Evolutionary conservation across 1,284 basidiomycete species (phyloP).

Genomic region (Ustilago sp.): DNA sequence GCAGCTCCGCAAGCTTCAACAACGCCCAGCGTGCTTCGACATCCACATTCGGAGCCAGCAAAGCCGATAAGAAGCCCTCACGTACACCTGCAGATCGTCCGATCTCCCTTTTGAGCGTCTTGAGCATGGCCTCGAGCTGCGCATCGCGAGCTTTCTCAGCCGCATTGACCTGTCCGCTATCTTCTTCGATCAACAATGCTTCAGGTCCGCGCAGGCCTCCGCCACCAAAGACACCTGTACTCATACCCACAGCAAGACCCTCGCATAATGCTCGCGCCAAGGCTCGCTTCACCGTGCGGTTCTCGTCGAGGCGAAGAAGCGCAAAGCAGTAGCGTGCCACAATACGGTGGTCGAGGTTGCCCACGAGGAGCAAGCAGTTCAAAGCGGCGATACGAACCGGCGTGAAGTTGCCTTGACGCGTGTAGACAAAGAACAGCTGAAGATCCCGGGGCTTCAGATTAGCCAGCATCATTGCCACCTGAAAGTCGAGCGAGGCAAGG

Average conservation of each 20-base stretch:
- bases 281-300: constrained; percentile 82
- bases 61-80: constrained; percentile 65
- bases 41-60: constrained; percentile 74
- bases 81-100: constrained; percentile 66
- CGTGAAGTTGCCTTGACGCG: constrained; percentile 80
- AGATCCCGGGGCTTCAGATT: constrained; percentile 82
- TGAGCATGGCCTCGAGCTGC: constrained; percentile 73
- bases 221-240: constrained; percentile 84
- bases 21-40: constrained; percentile 89
- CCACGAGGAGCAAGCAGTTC: constrained; percentile 90
- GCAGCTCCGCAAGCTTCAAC: constrained; percentile 89
- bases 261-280: constrained; percentile 87
- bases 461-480: constrained; percentile 52
- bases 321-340: constrained; percentile 89
- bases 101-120: constrained; percentile 64
- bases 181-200: constrained; percentile 54
- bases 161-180: constrained; percentile 44
- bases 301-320: constrained; percentile 88
- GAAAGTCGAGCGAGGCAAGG: constrained; percentile 74
- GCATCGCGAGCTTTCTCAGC: constrained; percentile 69
- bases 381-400: constrained; percentile 92
- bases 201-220: constrained; percentile 47
- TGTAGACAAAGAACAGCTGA: constrained; percentile 85
- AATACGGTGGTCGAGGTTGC: constrained; percentile 74
- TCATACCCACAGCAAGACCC: constrained; percentile 85